Percentiles rank a stretch among this genome's conserved stretches.
These are phyloP conservation scores for Aspergillus hancockii DNA, from an alignment of 495 filamentous ascomycete species.

Conservation along the genomic window DNA sequence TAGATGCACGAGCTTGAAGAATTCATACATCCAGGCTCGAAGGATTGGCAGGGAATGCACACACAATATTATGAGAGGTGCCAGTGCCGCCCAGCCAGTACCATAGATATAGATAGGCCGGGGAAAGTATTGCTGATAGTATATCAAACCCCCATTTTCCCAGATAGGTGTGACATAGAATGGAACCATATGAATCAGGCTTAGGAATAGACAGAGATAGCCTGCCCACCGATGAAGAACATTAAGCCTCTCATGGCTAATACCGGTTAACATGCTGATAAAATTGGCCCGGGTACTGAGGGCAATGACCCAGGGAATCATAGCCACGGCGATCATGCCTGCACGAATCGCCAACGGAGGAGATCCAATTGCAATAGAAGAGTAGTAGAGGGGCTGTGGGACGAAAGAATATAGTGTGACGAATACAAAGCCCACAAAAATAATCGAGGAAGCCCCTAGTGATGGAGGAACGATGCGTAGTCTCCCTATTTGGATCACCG, in stretches of 20 bases:
- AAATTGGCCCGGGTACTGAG: slow-evolving; percentile 90
- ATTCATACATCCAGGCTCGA: slow-evolving; percentile 69
- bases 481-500: slow-evolving; percentile 61
- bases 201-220: slow-evolving; percentile 83
- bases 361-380: slow-evolving; percentile 79
- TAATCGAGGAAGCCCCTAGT: slow-evolving; percentile 64
- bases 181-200: slow-evolving; percentile 79
- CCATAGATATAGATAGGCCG: slow-evolving; percentile 72
- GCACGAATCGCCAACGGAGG: slow-evolving; percentile 86
- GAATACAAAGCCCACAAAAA: slow-evolving; percentile 65
- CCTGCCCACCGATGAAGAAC: slow-evolving; percentile 91
- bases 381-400: slow-evolving; percentile 81
- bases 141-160: slow-evolving; percentile 68
- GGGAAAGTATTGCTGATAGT: slow-evolving; percentile 67
- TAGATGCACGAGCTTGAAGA: slow-evolving; percentile 80
- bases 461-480: slow-evolving; percentile 74
- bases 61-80: slow-evolving; percentile 78
- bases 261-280: slow-evolving; percentile 81
- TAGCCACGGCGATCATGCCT: slow-evolving; percentile 90
- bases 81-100: slow-evolving; percentile 83
- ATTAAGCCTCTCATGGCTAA: slow-evolving; percentile 89
- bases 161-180: slow-evolving; percentile 88
- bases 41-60: slow-evolving; percentile 76
- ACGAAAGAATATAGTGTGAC: slow-evolving; percentile 79
- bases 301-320: slow-evolving; percentile 92